These are phyloP conservation scores for Pleurotus pulmonarius DNA, from an alignment of 768 basidiomycete genomes.

Conservation along the genomic window DNA sequence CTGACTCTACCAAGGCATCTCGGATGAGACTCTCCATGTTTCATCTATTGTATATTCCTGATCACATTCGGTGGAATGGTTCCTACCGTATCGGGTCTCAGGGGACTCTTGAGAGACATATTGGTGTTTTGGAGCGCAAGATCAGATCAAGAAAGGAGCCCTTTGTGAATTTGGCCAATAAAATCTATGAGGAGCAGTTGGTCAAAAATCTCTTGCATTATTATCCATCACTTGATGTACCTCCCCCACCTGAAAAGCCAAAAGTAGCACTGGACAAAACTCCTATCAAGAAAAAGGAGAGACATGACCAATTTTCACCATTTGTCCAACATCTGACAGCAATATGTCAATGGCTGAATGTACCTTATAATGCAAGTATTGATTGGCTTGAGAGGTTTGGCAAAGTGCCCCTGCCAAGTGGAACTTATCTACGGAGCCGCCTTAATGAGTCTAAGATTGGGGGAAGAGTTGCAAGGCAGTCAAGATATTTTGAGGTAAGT, in stretches of 20 bases:
- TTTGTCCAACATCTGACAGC: conserved; percentile 2
- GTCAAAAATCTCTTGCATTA: conserved; percentile 18
- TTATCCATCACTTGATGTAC: conserved; percentile 12
- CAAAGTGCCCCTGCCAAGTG: conserved; percentile 8
- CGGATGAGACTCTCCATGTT: conserved; percentile 25
- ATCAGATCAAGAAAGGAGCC: conserved; percentile 26
- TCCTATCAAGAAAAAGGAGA: background rate
- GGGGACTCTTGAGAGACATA: conserved; percentile 22
- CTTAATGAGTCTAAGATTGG: conserved; percentile 7
- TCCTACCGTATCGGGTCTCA: conserved; percentile 28
- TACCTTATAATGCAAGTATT: conserved; percentile 7
- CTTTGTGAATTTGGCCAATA: conserved; percentile 25
- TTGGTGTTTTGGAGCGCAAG: conserved; percentile 23
- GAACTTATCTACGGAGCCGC: conserved; percentile 9
- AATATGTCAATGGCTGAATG: conserved; percentile 10
- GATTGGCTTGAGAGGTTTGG: conserved; percentile 10
- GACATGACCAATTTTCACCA: background rate
- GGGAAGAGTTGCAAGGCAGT: background rate
- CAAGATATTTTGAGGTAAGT: conserved; percentile 13
- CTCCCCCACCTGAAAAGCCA: background rate
- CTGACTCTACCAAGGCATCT: conserved; percentile 20
- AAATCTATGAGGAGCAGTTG: conserved; percentile 20
- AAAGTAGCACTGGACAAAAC: background rate
- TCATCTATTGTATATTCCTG: conserved; percentile 27
- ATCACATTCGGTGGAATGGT: conserved; percentile 30